Percentiles rank a stretch among this genome's conserved stretches.
Evolutionary conservation across 108 stramenopile species (phyloP).

Genomic region (Stephanodiscus triporus): DNA sequence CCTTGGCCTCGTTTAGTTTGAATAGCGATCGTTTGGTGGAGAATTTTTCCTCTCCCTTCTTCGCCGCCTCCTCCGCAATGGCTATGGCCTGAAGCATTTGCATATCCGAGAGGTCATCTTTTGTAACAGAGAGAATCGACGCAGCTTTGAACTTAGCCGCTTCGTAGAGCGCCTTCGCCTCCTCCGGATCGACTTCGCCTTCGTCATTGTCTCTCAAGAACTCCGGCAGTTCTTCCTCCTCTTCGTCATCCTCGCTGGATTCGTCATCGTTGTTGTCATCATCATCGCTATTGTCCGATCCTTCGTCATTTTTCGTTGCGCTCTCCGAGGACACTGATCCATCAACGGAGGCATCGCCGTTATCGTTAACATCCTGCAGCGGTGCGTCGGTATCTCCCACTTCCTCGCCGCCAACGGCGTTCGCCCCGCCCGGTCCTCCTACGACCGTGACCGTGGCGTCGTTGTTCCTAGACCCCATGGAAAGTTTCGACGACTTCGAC

Average conservation of each 20-base stretch:
- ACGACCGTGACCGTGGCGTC: slow-evolving; percentile 20
- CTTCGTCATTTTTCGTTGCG: slow-evolving; percentile 20
- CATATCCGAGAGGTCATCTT: slow-evolving; percentile 48
- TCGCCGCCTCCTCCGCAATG: slow-evolving; percentile 50
- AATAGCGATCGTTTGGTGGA: slow-evolving; percentile 45
- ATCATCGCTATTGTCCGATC: slow-evolving; percentile 26
- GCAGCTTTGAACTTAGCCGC: slow-evolving; percentile 49
- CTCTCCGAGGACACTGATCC: slow-evolving; percentile 39
- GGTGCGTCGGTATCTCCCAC: slow-evolving; percentile 17
- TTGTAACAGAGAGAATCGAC: slow-evolving; percentile 46
- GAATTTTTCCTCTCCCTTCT: slow-evolving; percentile 49
- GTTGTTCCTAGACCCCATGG: slow-evolving; percentile 17
- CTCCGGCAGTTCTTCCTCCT: slow-evolving; percentile 43
- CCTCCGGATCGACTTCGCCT: slow-evolving; percentile 39
- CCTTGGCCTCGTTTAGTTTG: slow-evolving; percentile 48
- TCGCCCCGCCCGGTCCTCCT: slow-evolving; percentile 6
- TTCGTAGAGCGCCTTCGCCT: slow-evolving; percentile 39
- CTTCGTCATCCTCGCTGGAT: slow-evolving; percentile 30
- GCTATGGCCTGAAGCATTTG: slow-evolving; percentile 56
- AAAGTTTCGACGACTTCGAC: slow-evolving; percentile 37
- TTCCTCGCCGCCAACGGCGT: background rate
- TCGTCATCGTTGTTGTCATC: slow-evolving; percentile 20
- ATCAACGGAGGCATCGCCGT: slow-evolving; percentile 33
- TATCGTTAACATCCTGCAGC: slow-evolving; percentile 29
- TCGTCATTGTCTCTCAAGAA: slow-evolving; percentile 44